These are phyloP conservation scores for Paraglomus brasilianum DNA, from an alignment of 192 early-diverging fungal genomes.

Conservation along the genomic window DNA sequence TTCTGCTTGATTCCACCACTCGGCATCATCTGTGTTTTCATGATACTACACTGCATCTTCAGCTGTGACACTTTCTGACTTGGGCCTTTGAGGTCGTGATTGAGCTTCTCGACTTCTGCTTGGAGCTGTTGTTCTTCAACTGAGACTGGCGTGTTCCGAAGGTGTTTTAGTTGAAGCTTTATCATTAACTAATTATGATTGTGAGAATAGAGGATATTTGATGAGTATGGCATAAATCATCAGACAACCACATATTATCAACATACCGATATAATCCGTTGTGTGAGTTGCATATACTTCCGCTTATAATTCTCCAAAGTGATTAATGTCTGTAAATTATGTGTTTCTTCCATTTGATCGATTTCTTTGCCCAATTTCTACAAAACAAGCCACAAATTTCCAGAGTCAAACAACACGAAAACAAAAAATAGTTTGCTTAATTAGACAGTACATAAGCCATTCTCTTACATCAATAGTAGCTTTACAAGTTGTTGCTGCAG, in stretches of 20 bases:
- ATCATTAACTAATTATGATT: slow-evolving; percentile 81
- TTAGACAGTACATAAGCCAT: slow-evolving; percentile 36
- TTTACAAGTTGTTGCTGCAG: slow-evolving; percentile 65
- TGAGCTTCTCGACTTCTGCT: slow-evolving; percentile 70
- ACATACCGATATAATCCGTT: slow-evolving; percentile 67
- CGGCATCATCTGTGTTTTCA: slow-evolving; percentile 70
- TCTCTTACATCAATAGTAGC: slow-evolving; percentile 62
- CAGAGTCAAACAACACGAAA: neutral
- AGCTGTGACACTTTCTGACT: slow-evolving; percentile 79
- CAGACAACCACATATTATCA: neutral
- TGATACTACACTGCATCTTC: slow-evolving; percentile 79
- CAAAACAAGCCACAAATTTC: no score
- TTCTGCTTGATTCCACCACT: slow-evolving; percentile 38
- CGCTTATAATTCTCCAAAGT: slow-evolving; percentile 80
- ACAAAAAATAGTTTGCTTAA: neutral
- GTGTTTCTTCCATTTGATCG: slow-evolving; percentile 58
- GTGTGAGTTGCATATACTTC: slow-evolving; percentile 70
- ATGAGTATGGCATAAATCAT: neutral
- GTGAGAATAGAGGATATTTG: neutral
- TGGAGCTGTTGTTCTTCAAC: slow-evolving; percentile 82
- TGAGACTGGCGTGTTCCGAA: slow-evolving; percentile 76
- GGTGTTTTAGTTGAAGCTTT: slow-evolving; percentile 77
- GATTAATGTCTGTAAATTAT: slow-evolving; percentile 68
- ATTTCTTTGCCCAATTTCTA: slow-evolving; percentile 64
- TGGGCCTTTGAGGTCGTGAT: slow-evolving; percentile 72